Evolutionary conservation across 2,329 filamentous ascomycete species (phyloP).

Genomic region (Fusarium liriodendri): DNA sequence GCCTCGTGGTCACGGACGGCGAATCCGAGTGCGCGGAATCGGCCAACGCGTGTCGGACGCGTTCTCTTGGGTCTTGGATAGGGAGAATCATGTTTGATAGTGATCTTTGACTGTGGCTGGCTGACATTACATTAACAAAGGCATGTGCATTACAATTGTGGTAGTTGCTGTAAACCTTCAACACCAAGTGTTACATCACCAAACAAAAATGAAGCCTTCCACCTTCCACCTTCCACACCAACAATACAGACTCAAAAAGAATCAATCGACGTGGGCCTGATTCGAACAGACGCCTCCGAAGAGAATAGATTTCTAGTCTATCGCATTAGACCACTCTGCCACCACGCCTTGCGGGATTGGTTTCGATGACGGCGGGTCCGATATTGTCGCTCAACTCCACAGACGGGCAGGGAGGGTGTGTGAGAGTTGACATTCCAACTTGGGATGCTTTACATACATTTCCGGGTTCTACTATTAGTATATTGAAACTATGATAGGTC

Average conservation of each 20-base stretch:
- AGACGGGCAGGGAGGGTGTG: not conserved
- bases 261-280: slow-evolving; percentile 41
- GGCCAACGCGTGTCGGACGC: slow-evolving; percentile 13
- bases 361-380: rapidly evolving
- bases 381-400: not conserved
- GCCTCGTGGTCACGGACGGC: slow-evolving; percentile 7
- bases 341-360: slow-evolving; percentile 36
- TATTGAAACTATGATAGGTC: not conserved
- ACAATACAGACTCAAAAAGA: not conserved
- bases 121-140: not conserved
- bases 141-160: not conserved
- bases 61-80: not conserved
- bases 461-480: not conserved
- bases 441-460: not conserved
- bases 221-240: too few relatives aligned
- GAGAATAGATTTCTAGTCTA: slow-evolving; percentile 46
- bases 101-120: not conserved
- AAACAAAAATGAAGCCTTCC: not conserved
- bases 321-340: slow-evolving; percentile 46
- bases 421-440: not conserved
- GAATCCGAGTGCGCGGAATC: not conserved
- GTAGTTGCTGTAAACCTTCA: not conserved
- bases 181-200: not conserved
- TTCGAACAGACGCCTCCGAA: slow-evolving; percentile 45
- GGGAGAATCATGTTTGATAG: not conserved